Conservation (phyloP, 2,329 filamentous ascomycete genomes). For the Colletotrichum shisoi region DNA sequence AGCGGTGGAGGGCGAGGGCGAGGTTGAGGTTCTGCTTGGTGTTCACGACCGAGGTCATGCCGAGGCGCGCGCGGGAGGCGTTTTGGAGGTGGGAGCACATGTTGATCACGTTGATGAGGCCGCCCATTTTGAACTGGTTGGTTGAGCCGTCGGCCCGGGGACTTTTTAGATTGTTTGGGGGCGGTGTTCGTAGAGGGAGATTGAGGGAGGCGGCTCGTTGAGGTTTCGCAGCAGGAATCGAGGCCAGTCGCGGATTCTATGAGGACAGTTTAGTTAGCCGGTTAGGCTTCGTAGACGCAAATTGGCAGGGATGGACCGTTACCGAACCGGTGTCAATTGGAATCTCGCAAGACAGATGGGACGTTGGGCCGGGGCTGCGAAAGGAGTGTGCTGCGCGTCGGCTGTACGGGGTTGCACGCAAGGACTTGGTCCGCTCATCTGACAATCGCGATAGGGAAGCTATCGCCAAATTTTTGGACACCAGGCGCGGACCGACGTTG, state of each 20-base stretch:
- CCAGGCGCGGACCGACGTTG: slow-evolving; percentile 18
- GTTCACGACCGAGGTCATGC: slow-evolving; percentile 82
- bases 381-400: slow-evolving; percentile 23
- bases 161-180: neutral
- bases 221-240: neutral
- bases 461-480: slow-evolving; percentile 39
- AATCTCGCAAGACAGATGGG: no score
- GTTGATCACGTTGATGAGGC: slow-evolving; percentile 75
- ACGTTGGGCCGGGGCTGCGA: neutral
- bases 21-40: slow-evolving; percentile 81
- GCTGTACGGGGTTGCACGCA: neutral
- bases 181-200: neutral
- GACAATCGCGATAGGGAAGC: slow-evolving; percentile 29
- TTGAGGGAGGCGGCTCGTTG: neutral
- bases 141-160: slow-evolving; percentile 9
- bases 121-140: slow-evolving; percentile 28
- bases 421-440: slow-evolving; percentile 24
- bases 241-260: neutral
- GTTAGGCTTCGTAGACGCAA: neutral
- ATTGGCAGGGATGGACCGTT: neutral
- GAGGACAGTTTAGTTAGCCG: neutral
- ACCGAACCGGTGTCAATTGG: neutral
- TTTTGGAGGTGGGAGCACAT: slow-evolving; percentile 93
- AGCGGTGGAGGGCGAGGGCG: slow-evolving; percentile 78
- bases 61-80: slow-evolving; percentile 81